A percentile compares a stretch with the other conserved stretches of the same genome.
phyloP scores from a whole-genome alignment of 768 basidiomycete genomes.

The Tephrocybe rancida region DNA sequence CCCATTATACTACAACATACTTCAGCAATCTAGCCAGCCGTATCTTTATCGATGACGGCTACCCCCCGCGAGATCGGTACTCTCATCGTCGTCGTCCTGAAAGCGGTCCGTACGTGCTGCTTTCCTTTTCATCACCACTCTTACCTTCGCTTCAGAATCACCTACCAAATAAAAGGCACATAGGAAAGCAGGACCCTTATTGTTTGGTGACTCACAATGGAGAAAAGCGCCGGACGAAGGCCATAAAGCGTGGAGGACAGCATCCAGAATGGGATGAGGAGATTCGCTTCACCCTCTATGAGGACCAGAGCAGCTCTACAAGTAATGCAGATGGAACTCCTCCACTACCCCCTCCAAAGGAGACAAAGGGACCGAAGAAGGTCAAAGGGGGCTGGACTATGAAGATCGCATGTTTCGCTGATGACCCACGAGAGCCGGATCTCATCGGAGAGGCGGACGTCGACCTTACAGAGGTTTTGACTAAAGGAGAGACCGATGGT shows the following conservation, averaged over 20 bases:
- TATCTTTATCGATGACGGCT: constrained; percentile 48
- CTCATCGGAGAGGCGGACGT: constrained; percentile 91
- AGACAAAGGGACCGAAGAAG: constrained; percentile 41
- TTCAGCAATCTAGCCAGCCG: background rate
- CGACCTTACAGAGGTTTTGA: constrained; percentile 86
- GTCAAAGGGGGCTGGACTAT: constrained; percentile 77
- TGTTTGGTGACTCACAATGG: constrained; percentile 79
- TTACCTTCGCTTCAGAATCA: constrained; percentile 60
- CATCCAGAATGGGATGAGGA: constrained; percentile 99
- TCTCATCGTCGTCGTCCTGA: constrained; percentile 89
- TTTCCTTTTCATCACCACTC: constrained; percentile 14
- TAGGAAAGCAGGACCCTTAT: constrained; percentile 98
- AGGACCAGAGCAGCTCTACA: constrained; percentile 65
- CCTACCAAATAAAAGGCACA: constrained; percentile 88
- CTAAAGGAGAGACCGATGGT: constrained; percentile 98
- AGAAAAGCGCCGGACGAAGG: constrained; percentile 85
- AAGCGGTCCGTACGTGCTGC: constrained; percentile 71
- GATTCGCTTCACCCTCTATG: constrained; percentile 86
- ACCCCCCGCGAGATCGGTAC: constrained; percentile 84
- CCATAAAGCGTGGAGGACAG: constrained; percentile 96
- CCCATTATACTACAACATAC: constrained; percentile 7
- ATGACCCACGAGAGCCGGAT: constrained; percentile 93
- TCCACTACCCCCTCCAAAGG: constrained; percentile 73
- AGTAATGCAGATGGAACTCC: constrained; percentile 47
- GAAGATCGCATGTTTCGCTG: constrained; percentile 88